Conservation (phyloP, 306 rosid genomes). For the Medicago arabica region DNA sequence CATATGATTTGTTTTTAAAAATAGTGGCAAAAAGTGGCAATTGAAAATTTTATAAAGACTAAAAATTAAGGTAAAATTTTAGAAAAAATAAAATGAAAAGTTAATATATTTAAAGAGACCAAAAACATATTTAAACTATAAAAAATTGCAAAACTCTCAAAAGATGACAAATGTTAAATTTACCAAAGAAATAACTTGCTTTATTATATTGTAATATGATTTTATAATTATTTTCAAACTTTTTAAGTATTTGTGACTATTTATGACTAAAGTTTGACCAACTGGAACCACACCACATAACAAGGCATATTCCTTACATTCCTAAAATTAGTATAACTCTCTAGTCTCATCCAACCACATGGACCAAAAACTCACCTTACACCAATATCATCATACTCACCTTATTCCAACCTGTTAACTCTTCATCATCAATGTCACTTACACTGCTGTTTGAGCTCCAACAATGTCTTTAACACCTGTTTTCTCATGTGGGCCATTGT, state of each 20-base stretch:
- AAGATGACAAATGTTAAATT: too few relatives aligned
- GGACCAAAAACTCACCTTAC: conserved; percentile 41
- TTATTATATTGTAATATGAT: too few relatives aligned
- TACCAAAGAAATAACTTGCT: too few relatives aligned
- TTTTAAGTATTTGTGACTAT: not conserved
- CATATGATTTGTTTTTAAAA: too few relatives aligned
- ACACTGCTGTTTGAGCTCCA: conserved; percentile 25
- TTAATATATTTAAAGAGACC: too few relatives aligned
- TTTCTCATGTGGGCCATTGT: conserved; percentile 35
- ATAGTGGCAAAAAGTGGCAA: too few relatives aligned
- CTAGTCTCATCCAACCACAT: conserved; percentile 44
- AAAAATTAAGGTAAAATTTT: too few relatives aligned
- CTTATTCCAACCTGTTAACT: not conserved
- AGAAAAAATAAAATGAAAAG: too few relatives aligned
- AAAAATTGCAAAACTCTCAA: too few relatives aligned
- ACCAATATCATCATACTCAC: not conserved
- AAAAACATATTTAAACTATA: too few relatives aligned
- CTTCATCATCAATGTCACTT: conserved; percentile 2
- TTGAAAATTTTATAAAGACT: too few relatives aligned
- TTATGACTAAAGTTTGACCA: not conserved
- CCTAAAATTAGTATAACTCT: not conserved
- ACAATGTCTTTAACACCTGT: conserved; percentile 44
- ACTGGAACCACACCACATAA: not conserved
- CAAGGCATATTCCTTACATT: conserved; percentile 21
- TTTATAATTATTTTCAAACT: too few relatives aligned